Evolutionary conservation across 2,329 filamentous ascomycete species (phyloP).

Genomic region (Lomentospora prolificans): DNA sequence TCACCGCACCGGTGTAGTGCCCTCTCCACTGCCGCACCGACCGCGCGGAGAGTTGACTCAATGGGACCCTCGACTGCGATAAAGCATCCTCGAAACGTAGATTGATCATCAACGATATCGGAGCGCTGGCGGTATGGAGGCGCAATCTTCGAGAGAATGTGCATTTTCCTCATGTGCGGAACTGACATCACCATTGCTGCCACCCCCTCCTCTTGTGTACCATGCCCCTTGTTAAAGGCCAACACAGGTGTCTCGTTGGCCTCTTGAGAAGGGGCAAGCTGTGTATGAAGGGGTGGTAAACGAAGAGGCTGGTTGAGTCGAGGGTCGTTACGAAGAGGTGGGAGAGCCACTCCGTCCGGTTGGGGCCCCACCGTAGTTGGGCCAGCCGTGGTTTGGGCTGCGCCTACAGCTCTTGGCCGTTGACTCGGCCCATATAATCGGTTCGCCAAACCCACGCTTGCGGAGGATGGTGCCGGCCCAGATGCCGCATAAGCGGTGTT

Average conservation of each 20-base stretch:
- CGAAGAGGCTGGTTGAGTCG: conserved; percentile 42
- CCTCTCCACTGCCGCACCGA: conserved; percentile 55
- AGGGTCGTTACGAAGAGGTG: conserved; percentile 3
- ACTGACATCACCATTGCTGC: conserved; percentile 69
- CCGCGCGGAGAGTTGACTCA: conserved; percentile 34
- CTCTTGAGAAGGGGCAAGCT: conserved; percentile 16
- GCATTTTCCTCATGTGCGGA: conserved; percentile 65
- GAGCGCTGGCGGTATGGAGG: conserved; percentile 45
- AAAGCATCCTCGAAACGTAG: conserved; percentile 59
- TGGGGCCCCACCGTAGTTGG: background rate
- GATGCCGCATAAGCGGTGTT: too few species aligned
- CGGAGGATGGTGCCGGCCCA: too few species aligned
- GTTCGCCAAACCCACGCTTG: background rate
- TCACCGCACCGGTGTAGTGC: conserved; percentile 43
- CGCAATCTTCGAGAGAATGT: conserved; percentile 65
- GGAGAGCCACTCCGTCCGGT: background rate
- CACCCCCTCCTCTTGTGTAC: conserved; percentile 19
- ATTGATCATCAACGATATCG: conserved; percentile 19
- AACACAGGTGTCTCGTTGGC: conserved; percentile 1
- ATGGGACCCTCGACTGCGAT: conserved; percentile 75
- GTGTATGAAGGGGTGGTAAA: conserved; percentile 43
- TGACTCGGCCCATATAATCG: background rate
- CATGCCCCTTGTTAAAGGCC: background rate
- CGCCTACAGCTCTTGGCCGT: background rate
- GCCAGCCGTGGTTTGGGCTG: background rate